Evolutionary conservation across 2,329 filamentous ascomycete species (phyloP).

Genomic region (Clonostachys sp.): DNA sequence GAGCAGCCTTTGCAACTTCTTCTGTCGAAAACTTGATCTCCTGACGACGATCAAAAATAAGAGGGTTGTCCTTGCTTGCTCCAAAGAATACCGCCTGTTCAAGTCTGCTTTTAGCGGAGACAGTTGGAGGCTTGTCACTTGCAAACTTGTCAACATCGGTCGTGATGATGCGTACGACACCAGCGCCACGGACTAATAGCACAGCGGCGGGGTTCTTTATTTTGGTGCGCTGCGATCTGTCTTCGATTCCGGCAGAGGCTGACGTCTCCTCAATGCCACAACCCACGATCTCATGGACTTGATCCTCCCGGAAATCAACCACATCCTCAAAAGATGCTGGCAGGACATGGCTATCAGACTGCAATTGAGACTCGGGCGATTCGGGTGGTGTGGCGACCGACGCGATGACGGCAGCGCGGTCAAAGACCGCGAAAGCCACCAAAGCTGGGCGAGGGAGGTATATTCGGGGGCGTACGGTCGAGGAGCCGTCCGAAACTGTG

Average conservation of each 20-base stretch:
- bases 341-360: constrained; percentile 59
- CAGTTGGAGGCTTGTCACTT: constrained; percentile 50
- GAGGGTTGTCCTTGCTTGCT: constrained; percentile 73
- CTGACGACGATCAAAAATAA: constrained; percentile 72
- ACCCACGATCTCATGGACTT: constrained; percentile 58
- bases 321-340: constrained; percentile 78
- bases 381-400: constrained; percentile 66
- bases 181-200: constrained; percentile 58
- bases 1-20: constrained; percentile 72
- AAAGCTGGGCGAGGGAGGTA: constrained; percentile 75
- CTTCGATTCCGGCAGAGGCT: constrained; percentile 30
- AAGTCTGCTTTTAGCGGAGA: constrained; percentile 83
- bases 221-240: constrained; percentile 47
- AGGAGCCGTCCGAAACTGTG: constrained; percentile 25
- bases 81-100: constrained; percentile 96
- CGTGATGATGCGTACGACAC: constrained; percentile 54
- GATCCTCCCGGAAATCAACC: constrained; percentile 69
- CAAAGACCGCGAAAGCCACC: constrained; percentile 78
- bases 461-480: constrained; percentile 53
- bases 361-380: constrained; percentile 72
- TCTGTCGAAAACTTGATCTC: constrained; percentile 61
- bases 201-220: constrained; percentile 59
- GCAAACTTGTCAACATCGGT: constrained; percentile 56
- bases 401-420: constrained; percentile 70
- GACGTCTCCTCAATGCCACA: constrained; percentile 59